Evolutionary conservation across 2,329 filamentous ascomycete species (phyloP).

Genomic region (Aspergillus sp.): DNA sequence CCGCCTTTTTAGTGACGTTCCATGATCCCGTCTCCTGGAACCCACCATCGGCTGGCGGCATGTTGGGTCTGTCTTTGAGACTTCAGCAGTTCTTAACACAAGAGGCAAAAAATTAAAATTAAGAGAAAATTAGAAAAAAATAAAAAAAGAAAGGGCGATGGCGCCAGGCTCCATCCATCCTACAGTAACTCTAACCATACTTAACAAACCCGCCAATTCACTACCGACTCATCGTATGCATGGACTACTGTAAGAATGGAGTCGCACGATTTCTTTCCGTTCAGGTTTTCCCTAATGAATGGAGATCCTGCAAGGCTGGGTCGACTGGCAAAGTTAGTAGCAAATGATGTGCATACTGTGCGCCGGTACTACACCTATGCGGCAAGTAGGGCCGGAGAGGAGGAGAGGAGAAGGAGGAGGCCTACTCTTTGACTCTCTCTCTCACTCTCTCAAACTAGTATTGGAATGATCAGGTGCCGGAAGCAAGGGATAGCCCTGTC

Average conservation of each 20-base stretch:
- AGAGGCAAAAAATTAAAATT: too few relatives aligned
- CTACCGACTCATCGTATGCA: background rate
- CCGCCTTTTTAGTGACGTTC: slow-evolving; percentile 17
- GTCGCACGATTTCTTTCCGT: background rate
- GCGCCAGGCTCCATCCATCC: too few relatives aligned
- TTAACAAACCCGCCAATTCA: background rate
- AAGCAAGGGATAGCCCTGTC: slow-evolving; percentile 21
- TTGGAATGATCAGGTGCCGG: slow-evolving; percentile 10
- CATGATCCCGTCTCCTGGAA: slow-evolving; percentile 24
- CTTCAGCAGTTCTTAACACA: background rate
- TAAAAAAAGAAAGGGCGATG: too few relatives aligned
- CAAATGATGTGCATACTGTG: slow-evolving; percentile 12
- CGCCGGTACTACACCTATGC: slow-evolving; percentile 1
- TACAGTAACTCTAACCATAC: background rate
- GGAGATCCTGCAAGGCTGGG: slow-evolving; percentile 12
- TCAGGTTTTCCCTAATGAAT: background rate
- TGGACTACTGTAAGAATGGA: background rate
- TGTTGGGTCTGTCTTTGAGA: slow-evolving; percentile 1
- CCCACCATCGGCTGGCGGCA: slow-evolving; percentile 17
- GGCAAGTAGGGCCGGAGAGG: too few relatives aligned
- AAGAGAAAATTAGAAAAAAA: too few relatives aligned
- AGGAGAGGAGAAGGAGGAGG: background rate
- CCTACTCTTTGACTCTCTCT: too few relatives aligned
- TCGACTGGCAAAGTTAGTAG: slow-evolving; percentile 2
- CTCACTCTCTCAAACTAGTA: background rate